phyloP scores from a whole-genome alignment of 2,329 filamentous ascomycete species.

The Colletotrichum eleusines region DNA sequence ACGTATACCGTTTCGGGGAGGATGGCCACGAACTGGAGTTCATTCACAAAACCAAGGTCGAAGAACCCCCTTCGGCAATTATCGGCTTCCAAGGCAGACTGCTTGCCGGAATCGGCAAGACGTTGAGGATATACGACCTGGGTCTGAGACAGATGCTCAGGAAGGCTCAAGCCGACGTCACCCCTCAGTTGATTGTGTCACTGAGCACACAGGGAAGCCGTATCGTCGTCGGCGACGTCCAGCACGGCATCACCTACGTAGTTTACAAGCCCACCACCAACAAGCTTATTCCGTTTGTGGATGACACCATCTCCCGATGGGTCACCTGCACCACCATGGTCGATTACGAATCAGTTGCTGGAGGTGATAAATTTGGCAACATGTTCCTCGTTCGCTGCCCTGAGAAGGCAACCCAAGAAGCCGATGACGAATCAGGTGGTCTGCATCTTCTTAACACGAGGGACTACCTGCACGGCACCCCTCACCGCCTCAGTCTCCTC shows the following conservation, averaged over 20 bases:
- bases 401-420: constrained; percentile 85
- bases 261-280: constrained; percentile 95
- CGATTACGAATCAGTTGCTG: constrained; percentile 95
- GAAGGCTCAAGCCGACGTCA: constrained; percentile 86
- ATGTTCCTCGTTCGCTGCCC: constrained; percentile 93
- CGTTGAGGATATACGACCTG: constrained; percentile 89
- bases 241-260: constrained; percentile 90
- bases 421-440: constrained; percentile 91
- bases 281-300: constrained; percentile 90
- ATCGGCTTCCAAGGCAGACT: constrained; percentile 93
- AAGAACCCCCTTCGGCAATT: constrained; percentile 89
- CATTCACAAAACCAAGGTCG: constrained; percentile 95
- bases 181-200: constrained; percentile 85
- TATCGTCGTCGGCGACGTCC: constrained; percentile 91
- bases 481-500: constrained; percentile 86
- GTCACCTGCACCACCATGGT: constrained; percentile 93
- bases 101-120: constrained; percentile 85
- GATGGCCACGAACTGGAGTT: constrained; percentile 91
- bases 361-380: constrained; percentile 98
- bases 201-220: constrained; percentile 91
- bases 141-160: constrained; percentile 93
- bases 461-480: constrained; percentile 88
- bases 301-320: constrained; percentile 91
- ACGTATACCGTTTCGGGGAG: constrained; percentile 91
- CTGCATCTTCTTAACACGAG: constrained; percentile 92